Evolutionary conservation across 768 basidiomycete genomes (phyloP).

Genomic region (Infundibulicybe gibba): DNA sequence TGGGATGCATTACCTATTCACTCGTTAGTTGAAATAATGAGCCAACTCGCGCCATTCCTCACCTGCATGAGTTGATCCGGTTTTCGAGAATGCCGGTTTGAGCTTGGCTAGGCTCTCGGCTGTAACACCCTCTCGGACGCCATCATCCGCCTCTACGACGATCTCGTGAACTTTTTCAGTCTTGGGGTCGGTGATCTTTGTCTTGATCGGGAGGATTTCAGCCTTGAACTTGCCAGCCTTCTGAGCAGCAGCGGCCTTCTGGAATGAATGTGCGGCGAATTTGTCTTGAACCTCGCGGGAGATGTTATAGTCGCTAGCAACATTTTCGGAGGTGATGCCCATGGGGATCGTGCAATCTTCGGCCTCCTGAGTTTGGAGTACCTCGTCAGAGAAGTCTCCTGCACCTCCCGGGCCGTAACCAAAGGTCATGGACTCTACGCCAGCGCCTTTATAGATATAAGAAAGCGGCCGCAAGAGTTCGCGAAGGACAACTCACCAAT

Average conservation of each 20-base stretch:
- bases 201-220: constrained; percentile 82
- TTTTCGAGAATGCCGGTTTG: constrained; percentile 81
- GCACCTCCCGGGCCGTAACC: constrained; percentile 58
- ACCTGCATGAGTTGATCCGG: constrained; percentile 74
- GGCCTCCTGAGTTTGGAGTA: constrained; percentile 64
- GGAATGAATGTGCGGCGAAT: constrained; percentile 83
- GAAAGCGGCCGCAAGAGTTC: constrained; percentile 1
- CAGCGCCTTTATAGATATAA: constrained; percentile 52
- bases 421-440: constrained; percentile 88
- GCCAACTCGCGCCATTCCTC: background rate
- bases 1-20: constrained; percentile 65
- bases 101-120: constrained; percentile 73
- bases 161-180: constrained; percentile 64
- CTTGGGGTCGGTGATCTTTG: constrained; percentile 68
- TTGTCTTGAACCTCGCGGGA: constrained; percentile 76
- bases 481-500: constrained; percentile 53
- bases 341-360: constrained; percentile 84
- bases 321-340: constrained; percentile 96
- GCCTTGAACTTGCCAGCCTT: constrained; percentile 78
- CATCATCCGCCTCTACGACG: constrained; percentile 79
- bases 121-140: constrained; percentile 83
- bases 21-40: too few relatives aligned
- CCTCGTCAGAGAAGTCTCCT: constrained; percentile 56
- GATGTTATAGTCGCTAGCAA: constrained; percentile 73
- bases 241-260: constrained; percentile 77